Evolutionary conservation across 176 grass and related monocot species (phyloP).

Genomic region (Canna indica): DNA sequence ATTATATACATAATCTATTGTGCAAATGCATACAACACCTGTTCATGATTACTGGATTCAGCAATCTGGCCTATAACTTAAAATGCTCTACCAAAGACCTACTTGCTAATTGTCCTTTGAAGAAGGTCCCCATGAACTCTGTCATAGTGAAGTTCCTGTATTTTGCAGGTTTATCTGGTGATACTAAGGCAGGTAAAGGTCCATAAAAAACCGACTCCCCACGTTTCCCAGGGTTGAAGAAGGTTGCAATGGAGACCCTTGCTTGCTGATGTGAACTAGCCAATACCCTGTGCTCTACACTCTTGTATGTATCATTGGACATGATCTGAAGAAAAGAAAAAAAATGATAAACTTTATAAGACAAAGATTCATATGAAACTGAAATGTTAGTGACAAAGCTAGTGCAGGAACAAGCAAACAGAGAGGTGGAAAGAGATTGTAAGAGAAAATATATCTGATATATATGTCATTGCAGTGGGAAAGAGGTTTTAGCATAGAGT

Average conservation of each 20-base stretch:
- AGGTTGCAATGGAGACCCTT: conserved; percentile 57
- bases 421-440: background rate
- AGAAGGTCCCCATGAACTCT: conserved; percentile 59
- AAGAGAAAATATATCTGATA: background rate
- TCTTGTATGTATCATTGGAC: conserved; percentile 63
- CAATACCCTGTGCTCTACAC: conserved; percentile 65
- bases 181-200: conserved; percentile 42
- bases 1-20: too few species aligned
- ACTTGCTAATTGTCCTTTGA: conserved; percentile 43
- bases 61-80: conserved; percentile 25
- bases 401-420: background rate
- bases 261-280: conserved; percentile 37
- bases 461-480: too few species aligned
- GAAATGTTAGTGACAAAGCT: background rate
- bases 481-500: too few species aligned
- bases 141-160: conserved; percentile 50
- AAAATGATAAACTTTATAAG: background rate
- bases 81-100: conserved; percentile 54
- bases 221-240: conserved; percentile 55
- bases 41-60: background rate
- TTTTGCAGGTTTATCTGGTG: conserved; percentile 32
- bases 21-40: too few species aligned
- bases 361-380: background rate
- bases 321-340: conserved; percentile 41
- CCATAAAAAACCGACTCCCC: conserved; percentile 49